Conservation (phyloP, 441 rosid genomes). For the Euphorbia celastroides region DNA sequence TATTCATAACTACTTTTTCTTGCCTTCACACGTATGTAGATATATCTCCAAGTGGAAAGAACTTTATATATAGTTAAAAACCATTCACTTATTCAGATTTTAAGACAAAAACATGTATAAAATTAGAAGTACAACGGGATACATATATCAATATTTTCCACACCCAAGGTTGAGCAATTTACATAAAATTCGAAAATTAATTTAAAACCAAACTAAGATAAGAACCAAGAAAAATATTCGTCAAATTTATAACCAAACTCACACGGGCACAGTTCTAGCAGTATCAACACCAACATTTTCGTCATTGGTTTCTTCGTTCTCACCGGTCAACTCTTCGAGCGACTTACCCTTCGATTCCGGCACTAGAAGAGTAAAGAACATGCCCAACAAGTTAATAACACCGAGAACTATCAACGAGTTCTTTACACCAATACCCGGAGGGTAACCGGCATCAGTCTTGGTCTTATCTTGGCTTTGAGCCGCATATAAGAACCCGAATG, state of each 20-base stretch:
- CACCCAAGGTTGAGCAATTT: too few relatives aligned
- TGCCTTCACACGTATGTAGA: too few relatives aligned
- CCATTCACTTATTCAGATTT: too few relatives aligned
- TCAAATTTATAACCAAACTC: background rate
- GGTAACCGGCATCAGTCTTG: background rate
- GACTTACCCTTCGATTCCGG: background rate
- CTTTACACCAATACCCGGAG: background rate
- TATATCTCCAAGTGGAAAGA: too few relatives aligned
- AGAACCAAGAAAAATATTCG: too few relatives aligned
- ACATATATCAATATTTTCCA: too few relatives aligned
- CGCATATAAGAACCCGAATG: background rate
- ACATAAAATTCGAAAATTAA: too few relatives aligned
- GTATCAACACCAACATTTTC: background rate
- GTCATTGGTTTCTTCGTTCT: background rate
- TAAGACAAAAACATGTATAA: too few relatives aligned
- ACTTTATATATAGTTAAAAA: too few relatives aligned
- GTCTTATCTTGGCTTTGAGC: background rate
- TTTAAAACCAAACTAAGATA: too few relatives aligned
- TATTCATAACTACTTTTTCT: too few relatives aligned
- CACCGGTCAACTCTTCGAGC: background rate
- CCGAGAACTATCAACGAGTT: background rate
- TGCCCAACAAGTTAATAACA: background rate
- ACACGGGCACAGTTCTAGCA: background rate
- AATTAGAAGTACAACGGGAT: too few relatives aligned
- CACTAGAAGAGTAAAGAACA: background rate